Evolutionary conservation across 192 early-diverging fungal genomes (phyloP).

Genomic region (Spinellus fusiger): DNA sequence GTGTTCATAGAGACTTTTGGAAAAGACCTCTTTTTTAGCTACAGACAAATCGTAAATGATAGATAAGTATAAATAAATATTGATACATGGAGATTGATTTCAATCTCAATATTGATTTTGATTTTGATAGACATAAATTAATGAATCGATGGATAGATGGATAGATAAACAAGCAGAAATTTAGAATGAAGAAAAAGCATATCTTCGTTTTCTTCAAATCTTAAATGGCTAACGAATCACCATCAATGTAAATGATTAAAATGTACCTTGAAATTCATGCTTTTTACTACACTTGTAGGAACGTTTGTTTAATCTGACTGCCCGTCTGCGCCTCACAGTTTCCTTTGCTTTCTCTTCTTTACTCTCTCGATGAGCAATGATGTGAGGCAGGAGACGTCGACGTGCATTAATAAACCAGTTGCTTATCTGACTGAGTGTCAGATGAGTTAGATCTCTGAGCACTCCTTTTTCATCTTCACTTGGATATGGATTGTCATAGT

Average conservation of each 20-base stretch:
- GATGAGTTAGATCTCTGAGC: constrained; percentile 43
- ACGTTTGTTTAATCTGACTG: not conserved
- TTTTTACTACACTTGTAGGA: not conserved
- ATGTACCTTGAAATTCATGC: not conserved
- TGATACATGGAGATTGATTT: no score
- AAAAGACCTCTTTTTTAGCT: not conserved
- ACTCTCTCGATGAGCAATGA: constrained; percentile 1
- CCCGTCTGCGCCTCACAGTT: not conserved
- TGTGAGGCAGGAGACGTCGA: constrained; percentile 38
- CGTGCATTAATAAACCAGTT: constrained; percentile 78
- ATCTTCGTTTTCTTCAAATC: no score
- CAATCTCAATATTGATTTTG: no score
- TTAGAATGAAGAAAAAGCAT: not conserved
- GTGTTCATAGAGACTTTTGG: not conserved
- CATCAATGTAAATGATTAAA: not conserved
- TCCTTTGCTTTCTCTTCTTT: not conserved
- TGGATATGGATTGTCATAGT: constrained; percentile 62
- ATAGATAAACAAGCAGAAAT: not conserved
- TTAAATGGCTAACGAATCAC: not conserved
- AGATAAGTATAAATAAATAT: no score
- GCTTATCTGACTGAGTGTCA: constrained; percentile 63
- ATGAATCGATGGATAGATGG: not conserved
- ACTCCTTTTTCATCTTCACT: constrained; percentile 56
- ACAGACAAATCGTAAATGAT: no score
- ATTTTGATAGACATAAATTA: not conserved